Conservation (phyloP, 352 stramenopile species). For the Phytophthora europaea region DNA sequence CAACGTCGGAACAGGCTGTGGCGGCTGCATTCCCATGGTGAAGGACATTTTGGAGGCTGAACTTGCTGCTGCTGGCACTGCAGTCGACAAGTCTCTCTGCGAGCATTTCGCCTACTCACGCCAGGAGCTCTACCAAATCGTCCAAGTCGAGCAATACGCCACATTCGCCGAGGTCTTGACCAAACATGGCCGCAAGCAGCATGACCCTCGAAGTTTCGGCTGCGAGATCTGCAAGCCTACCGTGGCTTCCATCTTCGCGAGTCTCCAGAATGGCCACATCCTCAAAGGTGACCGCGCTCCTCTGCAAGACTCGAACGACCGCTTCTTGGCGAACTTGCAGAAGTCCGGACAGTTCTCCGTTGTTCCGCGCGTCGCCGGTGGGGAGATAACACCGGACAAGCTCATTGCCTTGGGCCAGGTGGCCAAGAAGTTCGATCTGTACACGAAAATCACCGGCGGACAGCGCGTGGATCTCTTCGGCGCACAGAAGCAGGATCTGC, state of each 20-base stretch:
- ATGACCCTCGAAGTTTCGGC: constrained; percentile 63
- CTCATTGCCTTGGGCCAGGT: constrained; percentile 91
- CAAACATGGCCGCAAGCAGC: constrained; percentile 76
- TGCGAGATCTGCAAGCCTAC: constrained; percentile 95
- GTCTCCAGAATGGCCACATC: constrained; percentile 89
- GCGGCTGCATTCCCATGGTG: constrained; percentile 92
- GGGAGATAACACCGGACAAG: constrained; percentile 92
- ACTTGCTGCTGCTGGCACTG: constrained; percentile 86
- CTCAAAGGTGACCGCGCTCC: constrained; percentile 81
- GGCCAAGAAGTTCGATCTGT: constrained; percentile 92
- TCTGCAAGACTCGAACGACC: constrained; percentile 95
- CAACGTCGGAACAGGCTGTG: constrained; percentile 91
- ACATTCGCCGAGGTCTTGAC: constrained; percentile 90
- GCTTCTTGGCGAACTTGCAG: constrained; percentile 94
- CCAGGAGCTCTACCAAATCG: constrained; percentile 91
- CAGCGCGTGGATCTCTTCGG: constrained; percentile 95
- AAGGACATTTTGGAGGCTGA: constrained; percentile 89
- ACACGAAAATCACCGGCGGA: constrained; percentile 95
- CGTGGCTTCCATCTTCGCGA: constrained; percentile 92
- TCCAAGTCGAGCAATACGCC: constrained; percentile 86
- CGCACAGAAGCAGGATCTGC: constrained; percentile 92
- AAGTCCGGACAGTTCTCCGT: constrained; percentile 94
- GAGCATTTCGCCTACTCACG: constrained; percentile 93
- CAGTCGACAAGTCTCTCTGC: constrained; percentile 91
- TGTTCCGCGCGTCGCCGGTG: constrained; percentile 91